These are phyloP conservation scores for Daldinia sp. DNA, from an alignment of 2,329 filamentous ascomycete species.

Conservation along the genomic window DNA sequence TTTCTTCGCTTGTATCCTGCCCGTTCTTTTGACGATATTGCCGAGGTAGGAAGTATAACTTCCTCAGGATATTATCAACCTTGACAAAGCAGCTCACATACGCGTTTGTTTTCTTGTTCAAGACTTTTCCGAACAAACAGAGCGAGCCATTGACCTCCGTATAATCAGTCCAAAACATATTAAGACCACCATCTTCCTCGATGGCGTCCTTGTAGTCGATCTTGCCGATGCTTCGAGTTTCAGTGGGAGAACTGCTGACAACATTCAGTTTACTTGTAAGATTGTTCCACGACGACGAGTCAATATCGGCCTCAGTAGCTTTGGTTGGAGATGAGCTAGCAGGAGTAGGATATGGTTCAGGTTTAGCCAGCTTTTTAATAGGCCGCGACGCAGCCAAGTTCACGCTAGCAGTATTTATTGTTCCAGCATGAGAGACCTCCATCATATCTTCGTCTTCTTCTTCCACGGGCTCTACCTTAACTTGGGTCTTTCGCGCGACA, in stretches of 20 bases:
- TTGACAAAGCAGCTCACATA: conserved; percentile 96
- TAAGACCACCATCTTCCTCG: conserved; percentile 91
- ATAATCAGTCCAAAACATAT: conserved; percentile 98
- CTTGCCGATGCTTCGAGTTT: conserved; percentile 78
- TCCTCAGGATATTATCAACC: conserved; percentile 92
- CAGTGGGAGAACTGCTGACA: conserved; percentile 76
- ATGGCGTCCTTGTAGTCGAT: conserved; percentile 85
- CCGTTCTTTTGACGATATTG: conserved; percentile 69
- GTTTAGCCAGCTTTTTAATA: conserved; percentile 79
- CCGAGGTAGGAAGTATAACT: conserved; percentile 92
- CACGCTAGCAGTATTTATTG: conserved; percentile 76
- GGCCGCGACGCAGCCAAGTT: conserved; percentile 87
- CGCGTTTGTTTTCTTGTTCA: conserved; percentile 82
- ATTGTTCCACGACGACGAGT: conserved; percentile 88
- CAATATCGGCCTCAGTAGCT: conserved; percentile 70
- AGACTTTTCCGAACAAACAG: conserved; percentile 95
- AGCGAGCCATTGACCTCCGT: conserved; percentile 91
- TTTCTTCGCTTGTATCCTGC: conserved; percentile 78
- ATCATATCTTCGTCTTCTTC: conserved; percentile 85
- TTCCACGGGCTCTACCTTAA: conserved; percentile 64
- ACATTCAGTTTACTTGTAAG: conserved; percentile 89
- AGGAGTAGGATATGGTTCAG: conserved; percentile 75
- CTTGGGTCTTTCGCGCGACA: conserved; percentile 75
- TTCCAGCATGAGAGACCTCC: conserved; percentile 84
- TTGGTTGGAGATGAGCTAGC: conserved; percentile 81